These are phyloP conservation scores for Diospyros kaki DNA, from an alignment of 148 eudicot genomes.

Conservation along the genomic window DNA sequence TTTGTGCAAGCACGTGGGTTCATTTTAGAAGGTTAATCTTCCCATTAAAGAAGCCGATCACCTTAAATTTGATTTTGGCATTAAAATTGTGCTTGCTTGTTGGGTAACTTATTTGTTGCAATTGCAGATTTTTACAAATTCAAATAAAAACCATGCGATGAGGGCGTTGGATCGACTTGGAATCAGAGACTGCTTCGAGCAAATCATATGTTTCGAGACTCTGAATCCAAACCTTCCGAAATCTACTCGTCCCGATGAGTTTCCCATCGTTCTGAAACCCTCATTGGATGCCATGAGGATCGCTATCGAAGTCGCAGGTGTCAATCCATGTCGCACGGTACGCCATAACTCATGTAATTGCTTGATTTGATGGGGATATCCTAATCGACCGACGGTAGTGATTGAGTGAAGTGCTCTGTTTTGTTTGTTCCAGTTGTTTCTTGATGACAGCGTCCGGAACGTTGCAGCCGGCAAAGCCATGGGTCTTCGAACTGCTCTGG, in stretches of 20 bases:
- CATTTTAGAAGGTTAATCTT: too few species aligned
- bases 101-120: neutral
- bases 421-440: slow-evolving; percentile 54
- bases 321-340: slow-evolving; percentile 76
- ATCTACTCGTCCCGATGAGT: slow-evolving; percentile 52
- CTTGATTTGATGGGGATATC: too few species aligned
- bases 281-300: slow-evolving; percentile 68
- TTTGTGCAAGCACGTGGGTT: too few species aligned
- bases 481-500: slow-evolving; percentile 54
- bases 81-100: too few species aligned
- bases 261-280: slow-evolving; percentile 75
- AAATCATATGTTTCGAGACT: slow-evolving; percentile 82
- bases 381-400: neutral
- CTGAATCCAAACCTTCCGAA: slow-evolving; percentile 64
- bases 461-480: slow-evolving; percentile 65
- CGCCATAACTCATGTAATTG: neutral
- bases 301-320: slow-evolving; percentile 31
- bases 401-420: neutral
- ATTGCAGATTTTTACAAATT: slow-evolving; percentile 79
- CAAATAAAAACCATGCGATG: slow-evolving; percentile 64
- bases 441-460: slow-evolving; percentile 72
- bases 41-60: too few species aligned
- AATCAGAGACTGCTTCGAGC: slow-evolving; percentile 70
- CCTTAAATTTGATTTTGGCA: too few species aligned
- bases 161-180: slow-evolving; percentile 64